Evolutionary conservation across 2,329 filamentous ascomycete genomes (phyloP).

Genomic region (Alternaria gansuensis): DNA sequence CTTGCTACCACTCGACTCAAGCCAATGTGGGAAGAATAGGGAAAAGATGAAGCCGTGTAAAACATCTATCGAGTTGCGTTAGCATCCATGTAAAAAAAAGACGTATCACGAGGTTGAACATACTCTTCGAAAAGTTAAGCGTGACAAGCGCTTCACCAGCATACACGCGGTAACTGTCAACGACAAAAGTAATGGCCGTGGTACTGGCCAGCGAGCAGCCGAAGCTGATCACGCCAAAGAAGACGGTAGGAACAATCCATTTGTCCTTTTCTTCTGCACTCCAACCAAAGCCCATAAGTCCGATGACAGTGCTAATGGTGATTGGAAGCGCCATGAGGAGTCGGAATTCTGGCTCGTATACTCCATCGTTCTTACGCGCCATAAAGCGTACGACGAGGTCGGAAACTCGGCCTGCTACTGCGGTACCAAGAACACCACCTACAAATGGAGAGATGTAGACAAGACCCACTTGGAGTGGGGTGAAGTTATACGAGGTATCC

Average conservation of each 20-base stretch:
- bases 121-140: slow-evolving; percentile 89
- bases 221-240: slow-evolving; percentile 92
- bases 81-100: slow-evolving; percentile 6
- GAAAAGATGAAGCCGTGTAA: slow-evolving; percentile 90
- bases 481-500: slow-evolving; percentile 78
- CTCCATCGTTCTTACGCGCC: slow-evolving; percentile 84
- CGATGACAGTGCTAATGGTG: slow-evolving; percentile 77
- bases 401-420: slow-evolving; percentile 85
- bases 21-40: slow-evolving; percentile 75
- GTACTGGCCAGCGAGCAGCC: slow-evolving; percentile 90
- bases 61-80: slow-evolving; percentile 63
- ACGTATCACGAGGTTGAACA: slow-evolving; percentile 29
- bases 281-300: slow-evolving; percentile 98
- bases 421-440: slow-evolving; percentile 77
- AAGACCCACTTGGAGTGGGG: slow-evolving; percentile 79
- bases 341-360: slow-evolving; percentile 91
- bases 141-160: slow-evolving; percentile 94
- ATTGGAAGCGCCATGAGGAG: slow-evolving; percentile 76
- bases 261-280: slow-evolving; percentile 75
- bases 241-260: slow-evolving; percentile 92
- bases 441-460: slow-evolving; percentile 92
- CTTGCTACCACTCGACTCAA: slow-evolving; percentile 77
- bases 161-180: slow-evolving; percentile 92
- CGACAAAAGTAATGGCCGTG: slow-evolving; percentile 90
- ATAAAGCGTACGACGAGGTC: slow-evolving; percentile 85